A percentile compares a stretch with the other conserved stretches of the same genome.
Evolutionary conservation across 2,329 filamentous ascomycete genomes (phyloP).

Genomic region (Aspergillus sp.): DNA sequence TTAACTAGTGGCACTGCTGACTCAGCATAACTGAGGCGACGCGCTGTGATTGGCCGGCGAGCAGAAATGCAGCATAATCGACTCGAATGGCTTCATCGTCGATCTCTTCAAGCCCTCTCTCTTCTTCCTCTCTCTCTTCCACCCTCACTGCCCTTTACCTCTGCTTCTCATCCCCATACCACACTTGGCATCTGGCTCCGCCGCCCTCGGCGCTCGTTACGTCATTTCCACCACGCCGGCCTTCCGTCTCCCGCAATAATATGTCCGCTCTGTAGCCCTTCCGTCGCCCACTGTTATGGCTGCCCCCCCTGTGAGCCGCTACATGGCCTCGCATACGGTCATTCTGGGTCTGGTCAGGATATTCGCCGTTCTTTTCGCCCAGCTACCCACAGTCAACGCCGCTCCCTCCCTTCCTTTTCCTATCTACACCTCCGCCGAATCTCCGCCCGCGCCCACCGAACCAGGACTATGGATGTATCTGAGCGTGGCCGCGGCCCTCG

Average conservation of each 20-base stretch:
- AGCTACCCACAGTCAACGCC: slow-evolving; percentile 31
- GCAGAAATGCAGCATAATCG: too few relatives aligned
- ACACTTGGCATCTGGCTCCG: too few relatives aligned
- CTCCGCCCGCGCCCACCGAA: slow-evolving; percentile 47
- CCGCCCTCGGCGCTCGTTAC: not conserved
- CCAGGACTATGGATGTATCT: slow-evolving; percentile 72
- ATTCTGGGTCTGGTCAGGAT: slow-evolving; percentile 35
- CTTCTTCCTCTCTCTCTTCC: not conserved
- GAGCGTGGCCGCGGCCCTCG: slow-evolving; percentile 66
- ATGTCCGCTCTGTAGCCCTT: slow-evolving; percentile 2
- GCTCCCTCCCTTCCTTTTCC: slow-evolving; percentile 21
- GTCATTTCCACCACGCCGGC: not conserved
- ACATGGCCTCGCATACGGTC: slow-evolving; percentile 29
- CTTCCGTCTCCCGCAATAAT: not conserved
- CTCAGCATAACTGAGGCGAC: too few relatives aligned
- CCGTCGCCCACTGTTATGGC: slow-evolving; percentile 15
- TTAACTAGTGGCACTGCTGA: too few relatives aligned
- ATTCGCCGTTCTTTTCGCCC: slow-evolving; percentile 26
- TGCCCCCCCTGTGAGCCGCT: slow-evolving; percentile 18
- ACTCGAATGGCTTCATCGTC: too few relatives aligned
- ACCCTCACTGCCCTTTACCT: too few relatives aligned
- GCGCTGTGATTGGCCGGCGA: too few relatives aligned
- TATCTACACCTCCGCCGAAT: slow-evolving; percentile 20
- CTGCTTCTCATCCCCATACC: too few relatives aligned
- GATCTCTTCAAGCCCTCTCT: not conserved